Evolutionary conservation across 2,329 filamentous ascomycete genomes (phyloP).

Genomic region (Samsoniella hepiali): DNA sequence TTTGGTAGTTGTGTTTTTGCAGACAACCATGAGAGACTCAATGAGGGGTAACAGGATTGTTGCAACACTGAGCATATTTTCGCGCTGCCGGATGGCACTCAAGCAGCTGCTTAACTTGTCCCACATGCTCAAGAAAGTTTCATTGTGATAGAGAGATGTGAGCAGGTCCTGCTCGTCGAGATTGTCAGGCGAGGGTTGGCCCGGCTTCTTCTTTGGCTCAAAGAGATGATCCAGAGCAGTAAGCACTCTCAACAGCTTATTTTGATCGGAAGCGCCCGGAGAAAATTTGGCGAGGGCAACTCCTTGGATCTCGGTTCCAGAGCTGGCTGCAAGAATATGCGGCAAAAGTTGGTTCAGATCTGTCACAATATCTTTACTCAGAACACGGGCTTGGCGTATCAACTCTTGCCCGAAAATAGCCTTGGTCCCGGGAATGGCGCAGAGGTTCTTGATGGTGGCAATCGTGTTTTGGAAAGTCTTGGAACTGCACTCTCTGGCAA

Average conservation of each 20-base stretch:
- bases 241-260: constrained; percentile 86
- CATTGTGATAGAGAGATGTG: constrained; percentile 82
- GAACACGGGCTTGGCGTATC: constrained; percentile 76
- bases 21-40: constrained; percentile 97
- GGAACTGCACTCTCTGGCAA: constrained; percentile 91
- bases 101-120: constrained; percentile 86
- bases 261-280: constrained; percentile 91
- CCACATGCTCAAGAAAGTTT: constrained; percentile 89
- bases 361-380: constrained; percentile 79
- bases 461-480: constrained; percentile 98
- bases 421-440: constrained; percentile 85
- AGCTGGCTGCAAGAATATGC: constrained; percentile 81
- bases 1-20: constrained; percentile 89
- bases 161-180: constrained; percentile 71
- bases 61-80: constrained; percentile 95
- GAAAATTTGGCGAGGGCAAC: constrained; percentile 94
- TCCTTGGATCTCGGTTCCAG: constrained; percentile 91
- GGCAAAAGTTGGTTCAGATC: constrained; percentile 82
- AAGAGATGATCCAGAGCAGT: constrained; percentile 96
- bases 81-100: constrained; percentile 80
- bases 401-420: constrained; percentile 90
- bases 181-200: constrained; percentile 47
- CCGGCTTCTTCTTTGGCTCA: constrained; percentile 69
- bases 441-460: constrained; percentile 97
- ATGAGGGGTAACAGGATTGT: constrained; percentile 93